Evolutionary conservation across 2,329 filamentous ascomycete genomes (phyloP).

Genomic region (Ophiostoma piceae): DNA sequence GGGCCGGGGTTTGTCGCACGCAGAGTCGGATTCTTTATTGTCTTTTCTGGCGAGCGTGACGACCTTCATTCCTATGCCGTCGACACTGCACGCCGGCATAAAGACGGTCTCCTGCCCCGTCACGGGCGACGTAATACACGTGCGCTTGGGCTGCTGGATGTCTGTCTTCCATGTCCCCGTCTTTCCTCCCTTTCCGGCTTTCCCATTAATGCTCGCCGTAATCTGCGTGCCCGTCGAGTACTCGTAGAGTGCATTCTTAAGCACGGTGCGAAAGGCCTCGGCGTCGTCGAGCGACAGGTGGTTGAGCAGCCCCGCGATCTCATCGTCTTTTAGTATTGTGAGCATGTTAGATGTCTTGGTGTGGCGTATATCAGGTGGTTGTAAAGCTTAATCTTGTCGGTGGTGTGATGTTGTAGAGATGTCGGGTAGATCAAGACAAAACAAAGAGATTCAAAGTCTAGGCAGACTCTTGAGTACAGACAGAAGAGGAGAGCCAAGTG

Average conservation of each 20-base stretch:
- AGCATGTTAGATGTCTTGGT: conserved; percentile 41
- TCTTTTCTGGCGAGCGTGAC: conserved; percentile 50
- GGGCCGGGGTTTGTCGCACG: conserved; percentile 39
- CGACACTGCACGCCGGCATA: background rate
- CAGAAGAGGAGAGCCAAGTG: background rate
- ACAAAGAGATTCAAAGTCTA: background rate
- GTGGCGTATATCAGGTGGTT: background rate
- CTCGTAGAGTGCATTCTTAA: conserved; percentile 53
- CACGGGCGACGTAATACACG: conserved; percentile 43
- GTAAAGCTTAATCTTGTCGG: background rate
- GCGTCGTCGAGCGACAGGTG: conserved; percentile 49
- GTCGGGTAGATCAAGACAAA: background rate
- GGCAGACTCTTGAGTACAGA: background rate
- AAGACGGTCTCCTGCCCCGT: conserved; percentile 43
- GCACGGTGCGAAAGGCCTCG: conserved; percentile 44
- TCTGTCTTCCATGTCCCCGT: conserved; percentile 26
- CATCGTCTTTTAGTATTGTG: conserved; percentile 53
- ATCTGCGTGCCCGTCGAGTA: conserved; percentile 54
- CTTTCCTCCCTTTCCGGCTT: conserved; percentile 32
- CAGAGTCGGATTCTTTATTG: conserved; percentile 33
- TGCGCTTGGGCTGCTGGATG: conserved; percentile 53
- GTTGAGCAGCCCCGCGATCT: conserved; percentile 52
- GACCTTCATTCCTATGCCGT: conserved; percentile 39
- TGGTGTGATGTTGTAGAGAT: background rate
- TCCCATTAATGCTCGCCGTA: conserved; percentile 24